phyloP scores from a whole-genome alignment of 768 basidiomycete genomes.

The Pleurotus cornucopiae region DNA sequence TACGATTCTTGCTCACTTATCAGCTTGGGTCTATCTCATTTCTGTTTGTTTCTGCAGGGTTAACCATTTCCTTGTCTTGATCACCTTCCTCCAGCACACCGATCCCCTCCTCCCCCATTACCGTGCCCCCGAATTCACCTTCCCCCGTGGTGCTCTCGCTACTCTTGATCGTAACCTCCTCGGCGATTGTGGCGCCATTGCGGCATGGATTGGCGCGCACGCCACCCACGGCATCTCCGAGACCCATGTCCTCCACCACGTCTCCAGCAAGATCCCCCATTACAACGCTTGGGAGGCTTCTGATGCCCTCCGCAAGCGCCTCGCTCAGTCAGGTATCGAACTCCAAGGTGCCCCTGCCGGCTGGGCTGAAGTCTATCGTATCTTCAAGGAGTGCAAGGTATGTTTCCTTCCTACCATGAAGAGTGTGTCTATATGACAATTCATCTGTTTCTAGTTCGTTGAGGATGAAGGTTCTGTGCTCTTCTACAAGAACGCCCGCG shows the following conservation, averaged over 20 bases:
- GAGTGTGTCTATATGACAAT: too few species aligned
- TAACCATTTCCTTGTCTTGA: slow-evolving; percentile 93
- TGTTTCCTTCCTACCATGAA: slow-evolving; percentile 1
- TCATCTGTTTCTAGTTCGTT: slow-evolving; percentile 56
- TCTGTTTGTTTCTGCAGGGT: slow-evolving; percentile 40
- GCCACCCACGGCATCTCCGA: slow-evolving; percentile 92
- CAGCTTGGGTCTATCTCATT: slow-evolving; percentile 2
- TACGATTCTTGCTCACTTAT: slow-evolving; percentile 14
- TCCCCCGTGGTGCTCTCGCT: slow-evolving; percentile 88
- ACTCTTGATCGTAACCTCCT: slow-evolving; percentile 85
- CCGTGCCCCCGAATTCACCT: slow-evolving; percentile 84
- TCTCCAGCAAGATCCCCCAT: slow-evolving; percentile 94
- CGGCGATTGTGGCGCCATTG: slow-evolving; percentile 71
- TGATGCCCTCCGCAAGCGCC: slow-evolving; percentile 74
- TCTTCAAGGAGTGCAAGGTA: slow-evolving; percentile 76
- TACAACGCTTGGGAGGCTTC: slow-evolving; percentile 95
- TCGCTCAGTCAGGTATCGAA: slow-evolving; percentile 56
- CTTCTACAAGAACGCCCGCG: slow-evolving; percentile 87
- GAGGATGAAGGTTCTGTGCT: slow-evolving; percentile 90
- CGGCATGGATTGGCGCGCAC: slow-evolving; percentile 82
- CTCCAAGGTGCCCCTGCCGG: slow-evolving; percentile 73
- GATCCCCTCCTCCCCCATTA: slow-evolving; percentile 95
- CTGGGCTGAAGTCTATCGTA: slow-evolving; percentile 77
- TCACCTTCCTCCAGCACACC: slow-evolving; percentile 98
- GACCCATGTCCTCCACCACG: slow-evolving; percentile 91